A percentile compares a stretch with the other conserved stretches of the same genome.
Evolutionary conservation across 2,329 filamentous ascomycete genomes (phyloP).

Genomic region (Ophiosphaerella korrae): DNA sequence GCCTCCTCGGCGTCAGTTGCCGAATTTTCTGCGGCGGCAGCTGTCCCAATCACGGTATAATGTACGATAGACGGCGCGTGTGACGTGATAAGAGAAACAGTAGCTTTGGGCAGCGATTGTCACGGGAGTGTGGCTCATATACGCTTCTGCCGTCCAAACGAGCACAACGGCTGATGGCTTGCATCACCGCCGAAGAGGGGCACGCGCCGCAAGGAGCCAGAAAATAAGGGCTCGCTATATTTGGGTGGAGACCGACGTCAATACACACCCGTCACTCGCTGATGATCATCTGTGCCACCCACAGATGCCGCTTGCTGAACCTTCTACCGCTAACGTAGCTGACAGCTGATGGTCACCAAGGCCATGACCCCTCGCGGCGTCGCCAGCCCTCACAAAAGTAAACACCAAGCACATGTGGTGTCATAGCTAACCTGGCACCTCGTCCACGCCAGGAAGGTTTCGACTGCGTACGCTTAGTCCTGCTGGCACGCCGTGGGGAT

Average conservation of each 20-base stretch:
- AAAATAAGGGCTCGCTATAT: constrained; percentile 21
- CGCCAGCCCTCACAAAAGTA: constrained; percentile 14
- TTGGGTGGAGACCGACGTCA: constrained; percentile 40
- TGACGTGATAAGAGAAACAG: constrained; percentile 22
- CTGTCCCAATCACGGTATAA: constrained; percentile 28
- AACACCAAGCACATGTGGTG: constrained; percentile 18
- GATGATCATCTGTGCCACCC: constrained; percentile 21
- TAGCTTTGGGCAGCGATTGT: constrained; percentile 29
- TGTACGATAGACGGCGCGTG: constrained; percentile 8
- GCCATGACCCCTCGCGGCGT: constrained; percentile 10
- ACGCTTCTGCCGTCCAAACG: constrained; percentile 19
- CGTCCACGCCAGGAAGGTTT: constrained; percentile 11
- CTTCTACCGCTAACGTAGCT: constrained; percentile 16
- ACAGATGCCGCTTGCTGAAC: constrained; percentile 5
- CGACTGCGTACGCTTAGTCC: constrained; percentile 19
- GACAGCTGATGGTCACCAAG: constrained; percentile 10
- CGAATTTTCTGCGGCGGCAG: constrained; percentile 26
- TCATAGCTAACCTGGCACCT: constrained; percentile 18
- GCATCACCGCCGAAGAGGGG: constrained; percentile 13
- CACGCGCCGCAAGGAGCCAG: constrained; percentile 13
- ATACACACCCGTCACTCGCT: constrained; percentile 29
- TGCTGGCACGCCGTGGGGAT: constrained; percentile 10
- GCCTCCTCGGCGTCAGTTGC: constrained; percentile 29
- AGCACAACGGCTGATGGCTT: constrained; percentile 7
- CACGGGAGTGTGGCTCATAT: constrained; percentile 33